These are phyloP conservation scores for Mycosarcoma maydis DNA, from an alignment of 1,284 basidiomycete genomes.

Conservation along the genomic window DNA sequence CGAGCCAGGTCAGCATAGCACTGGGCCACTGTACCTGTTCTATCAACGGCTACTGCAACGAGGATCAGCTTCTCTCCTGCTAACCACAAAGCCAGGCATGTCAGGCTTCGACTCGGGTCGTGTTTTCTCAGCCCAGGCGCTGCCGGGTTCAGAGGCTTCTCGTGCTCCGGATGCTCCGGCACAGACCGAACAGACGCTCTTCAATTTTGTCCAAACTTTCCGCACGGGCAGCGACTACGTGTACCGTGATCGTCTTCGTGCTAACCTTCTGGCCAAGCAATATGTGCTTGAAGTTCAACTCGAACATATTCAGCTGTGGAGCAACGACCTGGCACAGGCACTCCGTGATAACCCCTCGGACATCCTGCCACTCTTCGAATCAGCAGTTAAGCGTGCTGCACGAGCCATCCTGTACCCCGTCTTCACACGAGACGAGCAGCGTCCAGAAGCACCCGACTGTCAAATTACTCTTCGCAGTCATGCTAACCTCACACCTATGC, in stretches of 20 bases:
- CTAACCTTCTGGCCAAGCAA: constrained; percentile 88
- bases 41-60: not conserved
- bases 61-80: not conserved
- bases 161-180: constrained; percentile 63
- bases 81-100: constrained; percentile 42
- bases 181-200: constrained; percentile 62
- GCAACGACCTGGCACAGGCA: constrained; percentile 89
- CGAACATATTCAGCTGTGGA: constrained; percentile 87
- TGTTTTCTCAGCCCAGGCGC: constrained; percentile 61
- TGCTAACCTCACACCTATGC: constrained; percentile 87
- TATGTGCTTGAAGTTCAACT: constrained; percentile 92
- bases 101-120: constrained; percentile 66
- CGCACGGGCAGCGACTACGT: constrained; percentile 64
- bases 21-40: not conserved
- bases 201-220: constrained; percentile 66
- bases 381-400: constrained; percentile 62
- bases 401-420: constrained; percentile 64
- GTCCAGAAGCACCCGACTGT: constrained; percentile 74
- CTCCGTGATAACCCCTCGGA: constrained; percentile 90
- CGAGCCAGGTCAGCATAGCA: no score
- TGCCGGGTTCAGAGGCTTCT: constrained; percentile 56
- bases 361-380: constrained; percentile 76
- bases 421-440: constrained; percentile 45
- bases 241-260: constrained; percentile 84
- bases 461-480: constrained; percentile 89